Evolutionary conservation across 441 rosid genomes (phyloP).

Genomic region (Populus hybrid): DNA sequence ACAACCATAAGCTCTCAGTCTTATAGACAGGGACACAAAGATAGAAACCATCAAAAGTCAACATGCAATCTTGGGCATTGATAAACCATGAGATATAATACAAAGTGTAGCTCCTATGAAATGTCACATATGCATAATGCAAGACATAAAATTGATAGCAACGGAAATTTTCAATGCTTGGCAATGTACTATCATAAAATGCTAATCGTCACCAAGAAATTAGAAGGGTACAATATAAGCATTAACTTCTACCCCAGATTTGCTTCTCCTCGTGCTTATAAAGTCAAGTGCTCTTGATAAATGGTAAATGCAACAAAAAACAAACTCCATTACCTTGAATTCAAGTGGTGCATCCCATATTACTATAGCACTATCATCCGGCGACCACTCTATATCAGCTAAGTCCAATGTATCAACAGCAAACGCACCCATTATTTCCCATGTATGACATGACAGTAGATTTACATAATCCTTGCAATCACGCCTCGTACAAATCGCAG

Average conservation of each 20-base stretch:
- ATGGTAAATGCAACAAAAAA: neutral
- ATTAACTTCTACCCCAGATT: neutral
- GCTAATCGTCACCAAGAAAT: neutral
- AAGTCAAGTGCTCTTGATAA: neutral
- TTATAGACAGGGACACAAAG: constrained; percentile 5
- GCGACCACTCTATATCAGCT: constrained; percentile 96
- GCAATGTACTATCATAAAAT: neutral
- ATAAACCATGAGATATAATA: constrained; percentile 3
- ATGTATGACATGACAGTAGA: constrained; percentile 78
- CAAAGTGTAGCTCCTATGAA: neutral
- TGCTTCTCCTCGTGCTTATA: neutral
- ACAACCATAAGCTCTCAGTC: constrained; percentile 10
- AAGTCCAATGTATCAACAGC: constrained; percentile 86
- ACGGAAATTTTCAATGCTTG: neutral
- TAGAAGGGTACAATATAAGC: too few species aligned
- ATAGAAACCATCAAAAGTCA: neutral
- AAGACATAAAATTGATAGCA: neutral
- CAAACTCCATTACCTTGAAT: constrained; percentile 54
- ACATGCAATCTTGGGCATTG: neutral
- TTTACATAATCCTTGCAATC: constrained; percentile 92
- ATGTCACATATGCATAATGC: constrained; percentile 9
- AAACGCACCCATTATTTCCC: constrained; percentile 96
- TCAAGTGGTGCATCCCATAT: constrained; percentile 94
- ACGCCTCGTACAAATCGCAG: too few species aligned
- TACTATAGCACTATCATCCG: constrained; percentile 84